Base-by-base conservation (phyloP, 2,329 filamentous ascomycete species). In the Huntiella decipiens region DNA sequence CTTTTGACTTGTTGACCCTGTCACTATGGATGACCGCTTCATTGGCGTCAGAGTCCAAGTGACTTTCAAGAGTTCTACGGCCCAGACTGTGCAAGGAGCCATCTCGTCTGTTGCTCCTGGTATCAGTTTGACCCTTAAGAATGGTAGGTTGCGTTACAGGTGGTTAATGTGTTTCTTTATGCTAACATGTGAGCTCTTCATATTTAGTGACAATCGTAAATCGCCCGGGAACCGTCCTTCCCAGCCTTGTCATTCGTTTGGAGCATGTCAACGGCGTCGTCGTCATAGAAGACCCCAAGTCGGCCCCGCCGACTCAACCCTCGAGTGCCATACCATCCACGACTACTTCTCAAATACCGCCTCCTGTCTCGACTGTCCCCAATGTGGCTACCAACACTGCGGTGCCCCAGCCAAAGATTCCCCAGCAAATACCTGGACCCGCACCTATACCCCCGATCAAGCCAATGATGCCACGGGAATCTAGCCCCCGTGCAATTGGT, bases 31-130 rank as follows among this genome's bases (percentile, higher is more conserved):
- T 57, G 48, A 69, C 50, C 68, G 76, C 56, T 85, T 88, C 58
- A 75, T 84, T 56, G 83, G 83, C 51, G 71, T 83, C 59, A 76
- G 79, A 50, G 83, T 91, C 62, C 65, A 76, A 50, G 77, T 91
- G 55, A 79, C 78, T 33, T 68, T 91, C 52, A 73, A 70, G 54
- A 67, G 74, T 49, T 79, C 80, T 44, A 68, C 71, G 2, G 73
- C 73, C 50, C 73, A 71, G 37, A 66, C 73, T 54, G 64, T 88
- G 43, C 74, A 76, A 50, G 84, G 84, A 44, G 73, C 74, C 16
- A 80, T 92, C 33, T 71, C 74, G 50, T 69, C 77, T 53, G 77
- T 88, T 45, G 70, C 66, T 49, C 63, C 79, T 51, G 77, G 79
- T 19, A 71, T 74, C 56, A 78, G 76, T 50, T 63, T 92, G 52